phyloP scores from a whole-genome alignment of 257 asterid genomes.

The Cinchona pubescens region DNA sequence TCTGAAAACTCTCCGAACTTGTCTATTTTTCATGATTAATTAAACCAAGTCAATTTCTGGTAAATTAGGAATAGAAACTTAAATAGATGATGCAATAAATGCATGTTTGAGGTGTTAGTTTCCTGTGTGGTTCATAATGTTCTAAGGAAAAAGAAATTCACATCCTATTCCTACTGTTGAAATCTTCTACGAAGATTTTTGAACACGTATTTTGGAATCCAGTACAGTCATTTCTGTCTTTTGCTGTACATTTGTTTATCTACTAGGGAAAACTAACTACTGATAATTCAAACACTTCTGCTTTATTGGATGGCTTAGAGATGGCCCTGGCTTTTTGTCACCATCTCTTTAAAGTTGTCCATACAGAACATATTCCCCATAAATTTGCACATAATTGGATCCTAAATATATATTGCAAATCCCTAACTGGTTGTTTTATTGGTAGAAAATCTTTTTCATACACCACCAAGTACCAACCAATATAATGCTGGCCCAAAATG shows the following conservation, averaged over 20 bases:
- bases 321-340: background rate
- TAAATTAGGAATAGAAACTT: background rate
- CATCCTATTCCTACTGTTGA: background rate
- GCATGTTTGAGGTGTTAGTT: background rate
- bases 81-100: background rate
- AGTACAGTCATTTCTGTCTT: background rate
- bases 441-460: background rate
- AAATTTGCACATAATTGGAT: background rate
- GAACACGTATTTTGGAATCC: background rate
- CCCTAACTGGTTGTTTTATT: background rate
- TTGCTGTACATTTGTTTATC: background rate
- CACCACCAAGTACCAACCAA: background rate
- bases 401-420: background rate
- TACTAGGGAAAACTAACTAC: background rate
- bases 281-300: no score
- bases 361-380: constrained; percentile 4
- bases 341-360: background rate
- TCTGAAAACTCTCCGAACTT: background rate
- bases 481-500: background rate
- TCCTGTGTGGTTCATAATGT: background rate
- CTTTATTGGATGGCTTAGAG: background rate
- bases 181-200: background rate
- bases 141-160: background rate
- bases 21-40: background rate
- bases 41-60: constrained; percentile 11